A percentile compares a stretch with the other conserved stretches of the same genome.
These are phyloP conservation scores for Quercus ilex DNA, from an alignment of 306 rosid species.

Conservation along the genomic window DNA sequence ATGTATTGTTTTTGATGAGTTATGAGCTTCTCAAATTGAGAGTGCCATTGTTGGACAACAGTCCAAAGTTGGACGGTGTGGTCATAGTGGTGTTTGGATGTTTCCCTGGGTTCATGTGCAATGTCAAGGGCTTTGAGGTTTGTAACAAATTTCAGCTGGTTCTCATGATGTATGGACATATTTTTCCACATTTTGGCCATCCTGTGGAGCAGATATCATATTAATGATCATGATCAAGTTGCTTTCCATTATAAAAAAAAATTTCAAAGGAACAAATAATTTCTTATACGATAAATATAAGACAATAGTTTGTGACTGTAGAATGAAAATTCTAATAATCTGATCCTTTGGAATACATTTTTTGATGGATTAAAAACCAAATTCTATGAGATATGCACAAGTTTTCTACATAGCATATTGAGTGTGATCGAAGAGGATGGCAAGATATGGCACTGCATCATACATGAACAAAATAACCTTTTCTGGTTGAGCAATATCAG, in stretches of 20 bases:
- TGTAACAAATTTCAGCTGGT: conserved; percentile 55
- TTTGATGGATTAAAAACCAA: not conserved
- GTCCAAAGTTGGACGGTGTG: conserved; percentile 63
- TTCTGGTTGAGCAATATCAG: not conserved
- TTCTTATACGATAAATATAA: not conserved
- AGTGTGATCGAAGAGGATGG: not conserved
- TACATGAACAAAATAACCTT: not conserved
- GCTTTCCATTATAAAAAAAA: not conserved
- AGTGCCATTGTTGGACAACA: conserved; percentile 58
- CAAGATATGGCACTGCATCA: not conserved
- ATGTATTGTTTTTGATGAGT: conserved; percentile 75
- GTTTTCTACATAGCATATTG: not conserved
- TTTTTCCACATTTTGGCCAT: conserved; percentile 78
- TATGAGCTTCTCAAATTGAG: conserved; percentile 66
- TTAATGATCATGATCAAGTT: conserved; percentile 12
- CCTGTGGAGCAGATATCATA: conserved; percentile 37
- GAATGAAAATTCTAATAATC: not conserved
- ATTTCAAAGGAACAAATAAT: not conserved
- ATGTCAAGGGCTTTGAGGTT: conserved; percentile 61
- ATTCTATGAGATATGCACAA: not conserved
- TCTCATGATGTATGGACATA: conserved; percentile 54
- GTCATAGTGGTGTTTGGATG: conserved; percentile 60
- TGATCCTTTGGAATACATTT: not conserved
- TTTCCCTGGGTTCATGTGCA: conserved; percentile 60
- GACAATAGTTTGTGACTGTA: not conserved